Base-by-base conservation (phyloP, 345 rosid genomes). In the Aquilaria sinensis region DNA sequence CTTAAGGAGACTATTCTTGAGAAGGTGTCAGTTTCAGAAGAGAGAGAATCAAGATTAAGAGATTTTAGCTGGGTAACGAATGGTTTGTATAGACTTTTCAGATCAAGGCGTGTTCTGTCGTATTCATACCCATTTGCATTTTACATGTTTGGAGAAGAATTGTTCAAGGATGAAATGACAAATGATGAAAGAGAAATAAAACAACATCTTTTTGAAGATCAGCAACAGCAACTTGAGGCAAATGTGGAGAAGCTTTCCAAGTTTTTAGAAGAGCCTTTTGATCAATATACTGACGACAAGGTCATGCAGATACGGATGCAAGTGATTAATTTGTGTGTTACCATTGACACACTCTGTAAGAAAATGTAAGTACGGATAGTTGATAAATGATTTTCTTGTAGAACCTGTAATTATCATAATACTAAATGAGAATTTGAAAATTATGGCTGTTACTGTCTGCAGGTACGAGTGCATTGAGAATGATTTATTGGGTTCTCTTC, bases 391-490 rank as follows among this genome's bases (percentile, higher is more conserved):
- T 70, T 67, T 84, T 51, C 67, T 84, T 73, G 89, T 34, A 3
- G 41, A 34, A 6, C 41, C 41, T 34, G 41, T 6, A 34, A 34
- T 34, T 3, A 34, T 34, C 41, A 34, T 34, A 34, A 34, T 34
- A 34, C 3, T 34, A 34, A 34, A 34, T 34, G 5, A 16, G 3
- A 34, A 34, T 6, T 6, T 34, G 41, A 34, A 34, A 3, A 3
- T 6, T 34, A 6, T 34, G 41, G 5, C 41, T 34, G 41, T 34
- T 16, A 66, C 70, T 51, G 70, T 67, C 47, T 71, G 74, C 85
- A 86, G 96, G 94, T 92, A 87, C n/a, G 88, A 87, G 58, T 93
- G 93, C 83, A 89, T 93, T 66, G 97, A 93, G 69, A 90, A 80
- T 56, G 98, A 93, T 43, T 74, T 93, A 51, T 72, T 93, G 80